These are phyloP conservation scores for Lactarius trivialis DNA, from an alignment of 768 basidiomycete genomes.

Conservation along the genomic window DNA sequence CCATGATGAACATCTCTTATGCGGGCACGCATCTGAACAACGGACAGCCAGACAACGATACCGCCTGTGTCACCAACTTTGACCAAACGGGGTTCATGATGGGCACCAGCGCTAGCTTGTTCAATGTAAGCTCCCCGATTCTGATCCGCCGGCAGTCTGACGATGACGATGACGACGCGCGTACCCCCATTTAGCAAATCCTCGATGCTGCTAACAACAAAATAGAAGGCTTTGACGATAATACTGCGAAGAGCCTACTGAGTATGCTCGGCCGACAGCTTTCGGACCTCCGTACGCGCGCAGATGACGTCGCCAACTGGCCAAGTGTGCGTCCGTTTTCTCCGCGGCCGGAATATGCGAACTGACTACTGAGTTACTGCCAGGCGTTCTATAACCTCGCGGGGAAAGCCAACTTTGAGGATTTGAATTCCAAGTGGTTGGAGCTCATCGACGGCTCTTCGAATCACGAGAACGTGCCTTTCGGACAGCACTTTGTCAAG, in stretches of 20 bases:
- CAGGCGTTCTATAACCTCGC: constrained; percentile 48
- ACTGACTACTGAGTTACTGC: not conserved
- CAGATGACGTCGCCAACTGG: constrained; percentile 62
- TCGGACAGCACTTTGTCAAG: constrained; percentile 64
- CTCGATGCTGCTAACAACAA: constrained; percentile 41
- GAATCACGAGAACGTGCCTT: constrained; percentile 64
- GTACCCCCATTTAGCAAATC: constrained; percentile 43
- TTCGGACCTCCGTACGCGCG: constrained; percentile 42
- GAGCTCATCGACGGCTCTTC: constrained; percentile 67
- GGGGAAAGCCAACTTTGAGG: constrained; percentile 40
- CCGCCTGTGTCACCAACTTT: constrained; percentile 65
- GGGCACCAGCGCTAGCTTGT: constrained; percentile 66
- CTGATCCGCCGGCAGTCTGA: not conserved
- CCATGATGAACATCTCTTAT: constrained; percentile 56
- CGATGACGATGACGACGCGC: not conserved
- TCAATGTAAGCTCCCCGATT: constrained; percentile 40
- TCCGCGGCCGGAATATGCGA: not conserved
- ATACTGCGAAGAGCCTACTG: constrained; percentile 37
- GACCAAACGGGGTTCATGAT: constrained; percentile 71
- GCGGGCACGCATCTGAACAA: constrained; percentile 59
- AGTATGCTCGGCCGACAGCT: constrained; percentile 46
- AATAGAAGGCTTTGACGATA: constrained; percentile 35
- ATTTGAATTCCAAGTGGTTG: constrained; percentile 46
- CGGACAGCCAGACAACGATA: constrained; percentile 46
- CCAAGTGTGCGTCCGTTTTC: constrained; percentile 39